Base-by-base conservation (phyloP, 2,329 filamentous ascomycete genomes). In the Xylariaceae sp. region DNA sequence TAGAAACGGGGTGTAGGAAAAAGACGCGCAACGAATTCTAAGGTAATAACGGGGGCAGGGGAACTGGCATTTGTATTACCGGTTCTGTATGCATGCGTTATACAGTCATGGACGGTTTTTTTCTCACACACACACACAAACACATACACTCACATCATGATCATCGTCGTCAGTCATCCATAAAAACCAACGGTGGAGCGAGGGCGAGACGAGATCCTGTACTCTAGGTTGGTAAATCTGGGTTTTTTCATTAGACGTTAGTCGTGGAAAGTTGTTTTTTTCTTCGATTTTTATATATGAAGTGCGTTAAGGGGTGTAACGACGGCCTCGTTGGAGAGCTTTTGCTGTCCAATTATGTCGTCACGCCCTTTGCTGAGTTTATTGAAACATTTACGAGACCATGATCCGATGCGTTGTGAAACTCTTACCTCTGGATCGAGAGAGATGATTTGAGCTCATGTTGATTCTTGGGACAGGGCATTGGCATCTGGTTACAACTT, bases 141-240 rank as follows among this genome's bases (percentile, higher is more conserved):
- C 23, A 30, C 23, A 30, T 30, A 30, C 23, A 30, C 23, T 30
- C 23, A 30, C 23, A 30, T 30, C 23, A 30, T 30, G 23, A 30
- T 30, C 23, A 30, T 30, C 23, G 23, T 30, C 23, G 23, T 30
- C 23, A 18, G 23, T 30, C 23, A 30, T 30, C 23, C 23, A 68
- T 71, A 69, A 66, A 66, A 71, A 60, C 37, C 65, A 67, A 70
- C 63, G 66, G 66, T 66, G 68, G 68, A 30, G 23, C 23, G 23
- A 30, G 23, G 23, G 23, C 23, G 23, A 30, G 5, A 64, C 64
- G 63, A 66, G 53, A 66, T 65, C 52, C 63, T 72, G 70, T 72
- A 72, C 67, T 69, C 59, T 72, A 72, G 68, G 69, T 68, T 71
- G 68, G 68, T 67, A 5, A 69, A 68, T 68, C 58, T 42, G 55